Base-by-base conservation (phyloP, 306 rosid species). In the Acacia confusa region DNA sequence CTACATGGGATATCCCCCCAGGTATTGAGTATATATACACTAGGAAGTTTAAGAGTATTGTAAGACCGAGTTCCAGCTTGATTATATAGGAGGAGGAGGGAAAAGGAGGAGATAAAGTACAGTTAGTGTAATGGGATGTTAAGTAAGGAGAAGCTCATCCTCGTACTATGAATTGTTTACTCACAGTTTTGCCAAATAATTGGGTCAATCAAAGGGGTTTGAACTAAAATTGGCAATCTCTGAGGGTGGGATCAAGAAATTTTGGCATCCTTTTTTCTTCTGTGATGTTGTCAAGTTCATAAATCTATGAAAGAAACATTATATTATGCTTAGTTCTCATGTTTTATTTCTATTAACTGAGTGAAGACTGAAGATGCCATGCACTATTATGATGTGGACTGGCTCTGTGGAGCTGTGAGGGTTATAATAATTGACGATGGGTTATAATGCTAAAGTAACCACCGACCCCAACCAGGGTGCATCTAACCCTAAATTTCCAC, bases 1-100 rank as follows among this genome's bases (percentile, higher is more conserved):
- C 82, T 82, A 47, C 32, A 71, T 72, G 85, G 91, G 92, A 70
- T 88, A 92, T 79, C 48, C 76, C 82, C 68, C 78, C 71, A 89
- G 79, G 61, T 88, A 86, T 45, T 90, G 61, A 92, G 85, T 80
- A 52, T 78, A 52, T 78, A 85, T 83, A 80, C 76, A 74, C 70
- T 80, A 80, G 85, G 84, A 79, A 68, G 64, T 74, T 70, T 85
- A 80, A 84, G 69, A 78, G 73, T 81, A 80, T 77, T 85, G 84
- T 70, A 83, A 82, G 87, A 60, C 82, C 72, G 47, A 77, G 77
- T 81, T 24, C 81, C 78, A 79, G 50, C 68, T 72, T 76, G 45
- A 72, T 80, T 78, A 70, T 58, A 76, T 44, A 48, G 32, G 61
- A 60, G 34, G 66, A 60, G 17, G 66, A 12, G 17, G 64, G 14